Base-by-base conservation (phyloP, 805 yeast species). In the Wickerhamiella dianesei region DNA sequence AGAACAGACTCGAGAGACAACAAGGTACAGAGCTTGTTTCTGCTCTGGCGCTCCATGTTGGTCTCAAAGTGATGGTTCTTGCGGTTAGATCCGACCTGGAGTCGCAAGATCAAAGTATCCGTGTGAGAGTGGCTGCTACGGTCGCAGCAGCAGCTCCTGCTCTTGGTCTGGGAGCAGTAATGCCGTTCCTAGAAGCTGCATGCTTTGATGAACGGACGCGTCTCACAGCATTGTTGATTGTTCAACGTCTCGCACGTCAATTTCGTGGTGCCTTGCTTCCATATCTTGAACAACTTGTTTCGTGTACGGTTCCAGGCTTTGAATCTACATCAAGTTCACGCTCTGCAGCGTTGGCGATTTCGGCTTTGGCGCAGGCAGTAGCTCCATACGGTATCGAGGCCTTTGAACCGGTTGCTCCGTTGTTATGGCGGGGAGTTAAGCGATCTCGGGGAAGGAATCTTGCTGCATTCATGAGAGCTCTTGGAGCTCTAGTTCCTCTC, bases 341-440 rank as follows among this genome's bases (percentile, higher is more conserved):
- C 5, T 5, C n/a, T 19, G 16, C 16, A 8, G 41, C 41, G 6
- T 14, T 39, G 5, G 79, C 95, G 0, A 57, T 88, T 1, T 67
- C 88, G 0, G 73, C 80, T 1, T 62, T 89, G 32, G 96, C 96
- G 0, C 88, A 83, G 44, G 79, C 84, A 5, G 75, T 86, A 3
- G 70, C 76, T 19, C 97, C 97, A 0, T 85, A 82, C 63, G 98
- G 97, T 41, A 81, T 84, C 47, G 96, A 85, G 56, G 77, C 89
- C 0, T 88, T 89, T 60, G 94, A 87, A 55, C 64, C 65, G 0
- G 70, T 79, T 0, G 59, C 89, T 35, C 89, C 83, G 47, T 82
- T 86, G 0, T 64, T 85, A 4, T 87, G 96, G 95, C 64, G 67
- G 9, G 96, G 95, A 3, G 73, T 85, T 20, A 72, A 77, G 41